A percentile compares a stretch with the other conserved stretches of the same genome.
These are phyloP conservation scores for Myxozyma mucilagina DNA, from an alignment of 805 yeast genomes.

Conservation along the genomic window DNA sequence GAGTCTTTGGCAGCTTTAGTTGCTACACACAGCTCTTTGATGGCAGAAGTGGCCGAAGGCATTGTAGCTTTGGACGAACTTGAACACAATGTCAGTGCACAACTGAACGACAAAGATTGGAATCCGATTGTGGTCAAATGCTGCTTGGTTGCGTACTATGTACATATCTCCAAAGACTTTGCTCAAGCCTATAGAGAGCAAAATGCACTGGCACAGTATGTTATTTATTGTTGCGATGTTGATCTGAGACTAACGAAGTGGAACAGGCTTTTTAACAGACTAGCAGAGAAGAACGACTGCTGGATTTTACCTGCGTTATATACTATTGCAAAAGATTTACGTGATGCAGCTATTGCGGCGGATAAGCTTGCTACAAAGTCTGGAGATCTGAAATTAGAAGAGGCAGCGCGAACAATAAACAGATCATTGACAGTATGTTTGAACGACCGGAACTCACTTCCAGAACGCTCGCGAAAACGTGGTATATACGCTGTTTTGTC, in stretches of 20 bases:
- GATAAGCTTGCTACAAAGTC: slow-evolving; percentile 3
- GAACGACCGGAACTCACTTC: slow-evolving; percentile 68
- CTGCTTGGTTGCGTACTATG: slow-evolving; percentile 34
- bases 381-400: slow-evolving; percentile 43
- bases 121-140: slow-evolving; percentile 32
- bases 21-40: too few relatives aligned
- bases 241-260: neutral
- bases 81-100: neutral
- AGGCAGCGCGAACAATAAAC: slow-evolving; percentile 65
- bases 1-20: too few relatives aligned
- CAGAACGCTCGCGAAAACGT: slow-evolving; percentile 51
- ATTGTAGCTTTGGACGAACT: neutral
- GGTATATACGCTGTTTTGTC: slow-evolving; percentile 73
- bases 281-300: slow-evolving; percentile 23
- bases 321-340: slow-evolving; percentile 36
- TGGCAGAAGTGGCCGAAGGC: too few relatives aligned
- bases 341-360: slow-evolving; percentile 36
- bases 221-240: neutral
- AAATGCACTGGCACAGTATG: slow-evolving; percentile 37
- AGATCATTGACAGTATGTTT: slow-evolving; percentile 73
- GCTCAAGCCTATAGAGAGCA: slow-evolving; percentile 35
- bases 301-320: slow-evolving; percentile 35
- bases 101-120: slow-evolving; percentile 11
- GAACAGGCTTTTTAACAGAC: slow-evolving; percentile 21
- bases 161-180: slow-evolving; percentile 28